Evolutionary conservation across 306 rosid genomes (phyloP).

Genomic region (Trifolium pratense): DNA sequence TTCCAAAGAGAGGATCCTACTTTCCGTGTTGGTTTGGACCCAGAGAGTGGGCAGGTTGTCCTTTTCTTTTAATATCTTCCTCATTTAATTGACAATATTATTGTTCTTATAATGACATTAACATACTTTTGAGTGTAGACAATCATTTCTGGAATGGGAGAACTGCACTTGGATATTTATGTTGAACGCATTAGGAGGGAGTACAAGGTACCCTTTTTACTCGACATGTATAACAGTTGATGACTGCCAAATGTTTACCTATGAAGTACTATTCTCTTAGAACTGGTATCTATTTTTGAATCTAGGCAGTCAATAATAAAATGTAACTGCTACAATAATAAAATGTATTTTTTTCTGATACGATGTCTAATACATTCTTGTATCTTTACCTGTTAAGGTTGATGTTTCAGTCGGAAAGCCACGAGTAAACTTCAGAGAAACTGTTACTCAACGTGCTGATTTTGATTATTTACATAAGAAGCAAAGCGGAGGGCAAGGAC

Average conservation of each 20-base stretch:
- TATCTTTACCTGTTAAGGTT: slow-evolving; percentile 59
- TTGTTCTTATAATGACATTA: slow-evolving; percentile 32
- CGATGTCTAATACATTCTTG: not conserved
- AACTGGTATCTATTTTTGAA: slow-evolving; percentile 2
- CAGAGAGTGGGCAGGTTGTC: slow-evolving; percentile 96
- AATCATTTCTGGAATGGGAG: slow-evolving; percentile 99
- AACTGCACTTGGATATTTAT: slow-evolving; percentile 92
- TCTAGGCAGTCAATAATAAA: not conserved
- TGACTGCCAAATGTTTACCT: slow-evolving; percentile 33
- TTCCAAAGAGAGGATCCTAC: slow-evolving; percentile 99
- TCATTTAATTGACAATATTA: slow-evolving; percentile 20
- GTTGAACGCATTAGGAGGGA: slow-evolving; percentile 96
- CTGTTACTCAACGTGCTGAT: slow-evolving; percentile 88
- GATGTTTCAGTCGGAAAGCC: slow-evolving; percentile 98
- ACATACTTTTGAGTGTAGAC: slow-evolving; percentile 59
- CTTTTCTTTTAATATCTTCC: not conserved
- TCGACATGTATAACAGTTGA: not conserved
- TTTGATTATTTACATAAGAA: slow-evolving; percentile 97
- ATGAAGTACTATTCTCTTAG: slow-evolving; percentile 28
- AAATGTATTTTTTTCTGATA: not conserved
- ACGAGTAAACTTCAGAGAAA: slow-evolving; percentile 98
- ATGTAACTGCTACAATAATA: not conserved
- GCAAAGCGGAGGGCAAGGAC: slow-evolving; percentile 98
- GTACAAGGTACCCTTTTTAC: slow-evolving; percentile 68
- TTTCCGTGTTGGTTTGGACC: slow-evolving; percentile 95